phyloP scores from a whole-genome alignment of 345 rosid genomes.

The Bruguiera gymnorhiza region DNA sequence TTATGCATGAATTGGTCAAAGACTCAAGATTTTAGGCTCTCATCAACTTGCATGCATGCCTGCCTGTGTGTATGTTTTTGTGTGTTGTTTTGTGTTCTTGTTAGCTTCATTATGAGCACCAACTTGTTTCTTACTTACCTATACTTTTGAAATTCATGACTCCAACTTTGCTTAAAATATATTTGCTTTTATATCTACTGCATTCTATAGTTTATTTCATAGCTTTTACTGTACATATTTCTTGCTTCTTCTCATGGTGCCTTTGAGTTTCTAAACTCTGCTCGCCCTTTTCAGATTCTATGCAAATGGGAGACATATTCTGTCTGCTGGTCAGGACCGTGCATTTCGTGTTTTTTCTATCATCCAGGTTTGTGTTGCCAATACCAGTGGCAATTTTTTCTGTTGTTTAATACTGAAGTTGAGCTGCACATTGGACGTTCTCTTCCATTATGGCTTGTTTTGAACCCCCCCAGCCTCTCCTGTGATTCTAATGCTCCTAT shows the following conservation, averaged over 20 bases:
- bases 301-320: slow-evolving; percentile 93
- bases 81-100: neutral
- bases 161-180: neutral
- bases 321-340: slow-evolving; percentile 98
- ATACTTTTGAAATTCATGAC: neutral
- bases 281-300: slow-evolving; percentile 58
- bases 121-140: neutral
- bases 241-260: neutral
- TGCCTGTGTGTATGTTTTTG: neutral
- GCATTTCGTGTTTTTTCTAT: slow-evolving; percentile 93
- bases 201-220: neutral
- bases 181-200: neutral
- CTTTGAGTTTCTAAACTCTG: slow-evolving; percentile 7
- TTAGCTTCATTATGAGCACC: neutral
- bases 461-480: neutral
- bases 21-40: neutral
- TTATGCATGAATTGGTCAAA: neutral
- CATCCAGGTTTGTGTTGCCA: slow-evolving; percentile 51
- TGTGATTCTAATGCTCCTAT: neutral
- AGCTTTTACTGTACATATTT: neutral
- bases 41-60: no score
- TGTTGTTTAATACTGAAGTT: neutral
- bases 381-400: neutral
- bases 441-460: neutral
- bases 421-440: neutral